These are phyloP conservation scores for Pseudomicrostroma phylloplanum DNA, from an alignment of 1,284 basidiomycete species.

Conservation along the genomic window DNA sequence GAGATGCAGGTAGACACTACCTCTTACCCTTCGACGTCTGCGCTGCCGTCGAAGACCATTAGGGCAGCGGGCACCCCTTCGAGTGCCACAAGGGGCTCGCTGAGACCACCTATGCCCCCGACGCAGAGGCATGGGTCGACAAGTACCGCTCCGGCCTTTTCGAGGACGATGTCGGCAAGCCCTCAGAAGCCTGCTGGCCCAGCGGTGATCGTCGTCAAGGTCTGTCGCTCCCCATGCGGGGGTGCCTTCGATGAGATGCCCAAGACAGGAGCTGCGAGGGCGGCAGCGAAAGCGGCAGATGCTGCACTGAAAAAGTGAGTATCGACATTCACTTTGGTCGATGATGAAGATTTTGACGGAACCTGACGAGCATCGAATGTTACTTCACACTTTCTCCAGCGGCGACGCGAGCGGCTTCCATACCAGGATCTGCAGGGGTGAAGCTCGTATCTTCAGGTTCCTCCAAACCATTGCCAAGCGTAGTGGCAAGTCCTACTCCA, in stretches of 20 bases:
- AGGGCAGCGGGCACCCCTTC: too few relatives aligned
- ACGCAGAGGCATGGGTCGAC: too few relatives aligned
- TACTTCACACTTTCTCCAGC: too few relatives aligned
- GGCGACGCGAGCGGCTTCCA: conserved; percentile 22
- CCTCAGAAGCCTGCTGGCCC: conserved; percentile 12
- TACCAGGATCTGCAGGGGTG: conserved; percentile 33
- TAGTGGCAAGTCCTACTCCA: neutral
- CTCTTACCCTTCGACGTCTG: too few relatives aligned
- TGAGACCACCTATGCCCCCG: too few relatives aligned
- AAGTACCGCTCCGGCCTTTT: too few relatives aligned
- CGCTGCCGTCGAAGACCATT: too few relatives aligned
- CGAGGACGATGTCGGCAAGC: too few relatives aligned
- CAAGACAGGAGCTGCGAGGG: conserved; percentile 21
- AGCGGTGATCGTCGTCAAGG: conserved; percentile 35
- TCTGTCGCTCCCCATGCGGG: conserved; percentile 35
- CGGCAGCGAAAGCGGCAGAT: conserved; percentile 11
- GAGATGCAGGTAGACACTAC: too few relatives aligned
- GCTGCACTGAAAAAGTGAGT: neutral
- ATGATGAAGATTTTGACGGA: conserved; percentile 1
- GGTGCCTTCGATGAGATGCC: conserved; percentile 40
- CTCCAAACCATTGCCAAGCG: conserved; percentile 18
- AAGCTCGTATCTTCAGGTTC: conserved; percentile 34
- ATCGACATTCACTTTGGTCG: too few relatives aligned
- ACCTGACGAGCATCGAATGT: conserved; percentile 12
- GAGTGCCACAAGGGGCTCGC: too few relatives aligned